phyloP scores from a whole-genome alignment of 139 green algal genomes.

The Closterium sp. region DNA sequence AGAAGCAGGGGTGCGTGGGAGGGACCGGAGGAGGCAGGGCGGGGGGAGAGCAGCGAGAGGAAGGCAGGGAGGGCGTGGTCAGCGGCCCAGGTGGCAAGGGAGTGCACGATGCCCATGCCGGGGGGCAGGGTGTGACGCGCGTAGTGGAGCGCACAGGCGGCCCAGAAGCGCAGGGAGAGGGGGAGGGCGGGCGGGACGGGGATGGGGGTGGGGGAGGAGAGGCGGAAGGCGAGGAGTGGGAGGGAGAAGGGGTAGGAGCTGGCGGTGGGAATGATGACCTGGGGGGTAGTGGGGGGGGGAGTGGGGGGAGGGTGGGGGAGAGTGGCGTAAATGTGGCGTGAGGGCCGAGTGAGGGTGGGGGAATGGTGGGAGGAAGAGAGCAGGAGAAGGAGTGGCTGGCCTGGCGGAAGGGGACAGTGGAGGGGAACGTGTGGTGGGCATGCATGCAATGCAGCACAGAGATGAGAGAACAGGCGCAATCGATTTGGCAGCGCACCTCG shows the following conservation, averaged over 20 bases:
- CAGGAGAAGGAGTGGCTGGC: background rate
- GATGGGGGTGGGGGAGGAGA: background rate
- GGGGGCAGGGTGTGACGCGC: background rate
- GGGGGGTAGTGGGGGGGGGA: background rate
- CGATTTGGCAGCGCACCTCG: no score
- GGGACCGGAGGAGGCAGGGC: no score
- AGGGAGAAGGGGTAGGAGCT: no score
- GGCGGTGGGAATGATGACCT: background rate
- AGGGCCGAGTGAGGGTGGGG: no score
- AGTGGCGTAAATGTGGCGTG: no score
- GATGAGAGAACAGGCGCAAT: no score
- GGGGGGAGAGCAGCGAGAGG: no score
- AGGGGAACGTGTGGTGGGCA: background rate
- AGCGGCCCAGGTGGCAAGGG: no score
- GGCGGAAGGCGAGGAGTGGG: background rate
- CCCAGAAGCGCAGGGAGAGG: background rate
- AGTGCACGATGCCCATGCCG: background rate
- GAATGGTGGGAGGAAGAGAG: background rate
- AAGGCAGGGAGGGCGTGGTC: no score
- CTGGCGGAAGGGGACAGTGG: background rate
- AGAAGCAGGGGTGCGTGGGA: no score
- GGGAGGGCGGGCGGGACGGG: background rate
- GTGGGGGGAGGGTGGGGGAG: background rate
- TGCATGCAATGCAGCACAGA: no score
- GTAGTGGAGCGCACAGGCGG: background rate